A percentile compares a stretch with the other conserved stretches of the same genome.
These are phyloP conservation scores for Colletotrichum sp. DNA, from an alignment of 2,329 filamentous ascomycete genomes.

Conservation along the genomic window DNA sequence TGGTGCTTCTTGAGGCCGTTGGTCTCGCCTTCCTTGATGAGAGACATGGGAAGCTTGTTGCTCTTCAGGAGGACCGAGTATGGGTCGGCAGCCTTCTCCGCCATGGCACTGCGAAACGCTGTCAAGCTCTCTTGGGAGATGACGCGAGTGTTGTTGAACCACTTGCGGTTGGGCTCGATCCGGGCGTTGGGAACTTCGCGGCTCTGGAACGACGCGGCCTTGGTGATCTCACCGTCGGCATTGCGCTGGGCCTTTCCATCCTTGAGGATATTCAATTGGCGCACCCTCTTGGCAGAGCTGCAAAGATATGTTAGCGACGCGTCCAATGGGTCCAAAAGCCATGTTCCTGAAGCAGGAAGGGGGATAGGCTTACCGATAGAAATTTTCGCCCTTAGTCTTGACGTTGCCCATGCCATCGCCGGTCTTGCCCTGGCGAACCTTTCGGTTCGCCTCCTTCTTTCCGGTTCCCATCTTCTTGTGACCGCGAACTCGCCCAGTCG, in stretches of 20 bases:
- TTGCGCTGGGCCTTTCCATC: conserved; percentile 85
- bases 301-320: background rate
- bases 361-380: conserved; percentile 73
- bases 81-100: conserved; percentile 86
- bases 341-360: background rate
- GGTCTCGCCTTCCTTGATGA: conserved; percentile 79
- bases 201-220: conserved; percentile 84
- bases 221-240: conserved; percentile 80
- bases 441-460: conserved; percentile 89
- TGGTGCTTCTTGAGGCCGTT: conserved; percentile 91
- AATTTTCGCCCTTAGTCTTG: conserved; percentile 95
- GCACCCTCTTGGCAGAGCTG: conserved; percentile 81
- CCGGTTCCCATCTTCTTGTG: conserved; percentile 74
- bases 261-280: conserved; percentile 88
- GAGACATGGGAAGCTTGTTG: conserved; percentile 95
- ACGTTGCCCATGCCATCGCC: conserved; percentile 91
- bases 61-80: conserved; percentile 95
- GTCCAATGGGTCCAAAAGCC: background rate
- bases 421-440: conserved; percentile 83
- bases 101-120: conserved; percentile 90
- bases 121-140: conserved; percentile 89
- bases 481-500: conserved; percentile 20
- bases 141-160: conserved; percentile 92
- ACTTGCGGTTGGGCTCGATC: conserved; percentile 95
- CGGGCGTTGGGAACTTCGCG: conserved; percentile 81